Percentiles rank a stretch among this genome's conserved stretches.
Conservation (phyloP, 208 protist genomes). For the Trypanosoma boissoni region DNA sequence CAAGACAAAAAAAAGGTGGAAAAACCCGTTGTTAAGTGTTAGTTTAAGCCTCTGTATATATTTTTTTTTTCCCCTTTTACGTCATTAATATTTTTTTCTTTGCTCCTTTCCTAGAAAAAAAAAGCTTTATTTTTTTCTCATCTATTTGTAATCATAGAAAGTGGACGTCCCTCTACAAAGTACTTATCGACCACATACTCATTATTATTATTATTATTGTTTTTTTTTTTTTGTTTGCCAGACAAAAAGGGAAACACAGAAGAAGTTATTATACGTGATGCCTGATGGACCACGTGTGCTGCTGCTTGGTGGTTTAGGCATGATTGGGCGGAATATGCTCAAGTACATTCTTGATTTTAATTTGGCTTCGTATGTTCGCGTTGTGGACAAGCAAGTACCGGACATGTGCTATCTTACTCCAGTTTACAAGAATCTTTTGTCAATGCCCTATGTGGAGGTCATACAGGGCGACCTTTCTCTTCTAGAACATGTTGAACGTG, state of each 20-base stretch:
- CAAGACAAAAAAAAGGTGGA: slow-evolving; percentile 10
- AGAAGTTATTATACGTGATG: neutral
- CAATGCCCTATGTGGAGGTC: slow-evolving; percentile 57
- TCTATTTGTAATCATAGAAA: no score
- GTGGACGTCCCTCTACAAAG: no score
- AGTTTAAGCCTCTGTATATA: slow-evolving; percentile 1
- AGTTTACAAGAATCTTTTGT: slow-evolving; percentile 43
- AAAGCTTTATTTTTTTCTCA: neutral
- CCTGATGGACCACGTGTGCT: slow-evolving; percentile 33
- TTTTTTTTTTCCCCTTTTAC: neutral
- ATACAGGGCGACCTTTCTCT: slow-evolving; percentile 60
- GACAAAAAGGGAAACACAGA: neutral
- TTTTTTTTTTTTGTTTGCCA: slow-evolving; percentile 4
- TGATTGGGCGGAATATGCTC: slow-evolving; percentile 90
- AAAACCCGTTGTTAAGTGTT: no score
- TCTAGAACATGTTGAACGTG: slow-evolving; percentile 41
- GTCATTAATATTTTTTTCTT: neutral
- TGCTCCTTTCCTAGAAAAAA: neutral
- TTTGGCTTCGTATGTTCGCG: slow-evolving; percentile 32
- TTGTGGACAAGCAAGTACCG: slow-evolving; percentile 47
- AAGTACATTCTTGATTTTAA: slow-evolving; percentile 52
- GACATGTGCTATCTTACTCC: slow-evolving; percentile 36
- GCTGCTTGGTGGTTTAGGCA: slow-evolving; percentile 79
- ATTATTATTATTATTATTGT: neutral
- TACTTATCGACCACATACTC: neutral